Conservation (phyloP, 495 filamentous ascomycete species). For the Alectoria sarmentosa region DNA sequence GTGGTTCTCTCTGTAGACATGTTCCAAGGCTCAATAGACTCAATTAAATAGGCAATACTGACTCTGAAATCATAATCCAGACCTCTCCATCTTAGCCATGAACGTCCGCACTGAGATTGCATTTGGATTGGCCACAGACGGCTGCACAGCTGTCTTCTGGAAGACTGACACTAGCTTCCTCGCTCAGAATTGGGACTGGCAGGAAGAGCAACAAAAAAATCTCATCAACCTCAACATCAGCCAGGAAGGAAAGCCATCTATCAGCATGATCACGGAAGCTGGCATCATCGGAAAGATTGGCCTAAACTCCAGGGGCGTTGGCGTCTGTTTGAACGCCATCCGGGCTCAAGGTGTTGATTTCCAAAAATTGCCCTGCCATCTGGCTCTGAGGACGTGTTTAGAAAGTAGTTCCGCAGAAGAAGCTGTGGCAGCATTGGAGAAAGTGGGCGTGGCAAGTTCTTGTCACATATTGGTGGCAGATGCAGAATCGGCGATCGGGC, state of each 20-base stretch:
- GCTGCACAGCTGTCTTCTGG: constrained; percentile 56
- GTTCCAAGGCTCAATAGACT: too few species aligned
- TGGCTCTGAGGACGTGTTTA: constrained; percentile 53
- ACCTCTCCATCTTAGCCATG: constrained; percentile 54
- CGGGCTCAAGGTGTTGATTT: constrained; percentile 49
- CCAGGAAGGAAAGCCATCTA: constrained; percentile 39
- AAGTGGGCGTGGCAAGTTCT: constrained; percentile 51
- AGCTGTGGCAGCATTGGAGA: constrained; percentile 44
- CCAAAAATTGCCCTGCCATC: constrained; percentile 52
- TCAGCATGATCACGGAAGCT: constrained; percentile 50
- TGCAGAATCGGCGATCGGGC: constrained; percentile 41
- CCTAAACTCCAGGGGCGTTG: constrained; percentile 54
- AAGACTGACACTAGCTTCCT: constrained; percentile 41
- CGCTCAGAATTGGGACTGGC: constrained; percentile 66
- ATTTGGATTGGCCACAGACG: constrained; percentile 56
- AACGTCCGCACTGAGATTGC: constrained; percentile 64
- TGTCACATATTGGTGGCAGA: constrained; percentile 59
- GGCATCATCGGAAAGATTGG: constrained; percentile 71
- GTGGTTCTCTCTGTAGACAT: too few species aligned
- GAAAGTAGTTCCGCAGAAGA: constrained; percentile 46
- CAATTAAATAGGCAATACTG: too few species aligned
- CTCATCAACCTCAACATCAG: constrained; percentile 49
- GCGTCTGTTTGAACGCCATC: constrained; percentile 62
- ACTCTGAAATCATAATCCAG: too few species aligned
- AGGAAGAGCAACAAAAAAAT: constrained; percentile 42